Conservation (phyloP, 768 basidiomycete species). For the Leucogyrophana mollusca region DNA sequence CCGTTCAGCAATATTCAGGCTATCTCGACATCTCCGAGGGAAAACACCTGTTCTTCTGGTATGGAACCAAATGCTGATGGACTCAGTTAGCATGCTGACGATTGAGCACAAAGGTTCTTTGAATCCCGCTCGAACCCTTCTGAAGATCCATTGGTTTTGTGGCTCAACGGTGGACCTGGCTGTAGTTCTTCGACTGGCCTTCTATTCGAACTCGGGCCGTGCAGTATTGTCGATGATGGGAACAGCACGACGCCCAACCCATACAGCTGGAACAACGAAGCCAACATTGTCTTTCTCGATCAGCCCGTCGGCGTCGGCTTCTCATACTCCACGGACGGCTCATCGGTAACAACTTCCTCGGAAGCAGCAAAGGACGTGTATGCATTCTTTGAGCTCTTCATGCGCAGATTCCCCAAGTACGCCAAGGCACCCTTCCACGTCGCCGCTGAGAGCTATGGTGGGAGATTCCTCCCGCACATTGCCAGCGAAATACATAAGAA, state of each 20-base stretch:
- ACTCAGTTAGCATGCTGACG: background rate
- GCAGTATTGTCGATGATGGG: conserved; percentile 15
- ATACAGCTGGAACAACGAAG: conserved; percentile 41
- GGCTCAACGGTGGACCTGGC: conserved; percentile 33
- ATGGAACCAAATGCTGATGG: background rate
- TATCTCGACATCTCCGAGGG: conserved; percentile 57
- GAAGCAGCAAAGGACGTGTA: conserved; percentile 33
- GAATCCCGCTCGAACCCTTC: conserved; percentile 23
- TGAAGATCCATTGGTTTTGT: conserved; percentile 24
- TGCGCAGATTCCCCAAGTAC: conserved; percentile 31
- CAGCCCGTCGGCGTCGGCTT: conserved; percentile 44
- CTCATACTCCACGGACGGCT: conserved; percentile 39
- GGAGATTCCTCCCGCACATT: conserved; percentile 46
- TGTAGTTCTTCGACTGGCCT: conserved; percentile 24
- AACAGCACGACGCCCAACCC: conserved; percentile 30
- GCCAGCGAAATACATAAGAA: conserved; percentile 44
- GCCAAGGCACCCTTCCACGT: conserved; percentile 28
- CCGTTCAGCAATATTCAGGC: conserved; percentile 52
- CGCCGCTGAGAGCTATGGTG: conserved; percentile 33
- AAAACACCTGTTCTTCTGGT: conserved; percentile 37
- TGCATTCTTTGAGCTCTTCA: conserved; percentile 33
- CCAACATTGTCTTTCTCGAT: conserved; percentile 32
- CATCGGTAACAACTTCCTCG: conserved; percentile 21
- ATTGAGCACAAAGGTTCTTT: conserved; percentile 28
- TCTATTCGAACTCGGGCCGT: conserved; percentile 24